Evolutionary conservation across 2,329 filamentous ascomycete genomes (phyloP).

Genomic region (Aspergillus sp.): DNA sequence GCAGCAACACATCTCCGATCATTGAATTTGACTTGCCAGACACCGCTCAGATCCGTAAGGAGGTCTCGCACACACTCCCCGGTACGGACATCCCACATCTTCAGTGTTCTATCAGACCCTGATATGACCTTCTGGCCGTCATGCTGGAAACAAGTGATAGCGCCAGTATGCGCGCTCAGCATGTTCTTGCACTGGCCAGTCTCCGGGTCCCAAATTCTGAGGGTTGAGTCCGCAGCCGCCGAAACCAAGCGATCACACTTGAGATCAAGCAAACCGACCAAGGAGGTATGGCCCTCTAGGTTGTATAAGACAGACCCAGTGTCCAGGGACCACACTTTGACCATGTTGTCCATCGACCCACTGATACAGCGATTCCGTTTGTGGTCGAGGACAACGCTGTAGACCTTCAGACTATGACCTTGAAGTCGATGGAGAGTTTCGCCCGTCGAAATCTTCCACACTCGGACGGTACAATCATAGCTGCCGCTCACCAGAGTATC

Average conservation of each 20-base stretch:
- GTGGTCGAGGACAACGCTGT: constrained; percentile 92
- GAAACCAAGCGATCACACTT: constrained; percentile 88
- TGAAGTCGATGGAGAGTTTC: constrained; percentile 80
- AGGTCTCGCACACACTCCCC: constrained; percentile 92
- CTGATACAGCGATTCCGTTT: constrained; percentile 93
- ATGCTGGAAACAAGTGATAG: constrained; percentile 98
- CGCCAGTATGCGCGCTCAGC: constrained; percentile 89
- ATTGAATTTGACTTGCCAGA: constrained; percentile 99
- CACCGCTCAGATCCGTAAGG: constrained; percentile 88
- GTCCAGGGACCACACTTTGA: constrained; percentile 95
- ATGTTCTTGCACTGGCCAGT: constrained; percentile 86
- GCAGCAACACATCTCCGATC: constrained; percentile 92
- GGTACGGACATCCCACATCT: constrained; percentile 96
- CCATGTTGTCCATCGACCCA: constrained; percentile 95
- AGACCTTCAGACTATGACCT: constrained; percentile 90
- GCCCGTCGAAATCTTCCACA: constrained; percentile 97
- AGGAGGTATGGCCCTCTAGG: constrained; percentile 85
- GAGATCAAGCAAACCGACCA: constrained; percentile 88
- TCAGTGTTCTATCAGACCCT: constrained; percentile 90
- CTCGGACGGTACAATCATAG: constrained; percentile 90
- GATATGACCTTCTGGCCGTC: constrained; percentile 96
- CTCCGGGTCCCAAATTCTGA: constrained; percentile 96
- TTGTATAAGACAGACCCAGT: constrained; percentile 83
- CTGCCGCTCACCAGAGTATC: constrained; percentile 97
- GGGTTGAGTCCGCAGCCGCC: constrained; percentile 89